Evolutionary conservation across 805 yeast genomes (phyloP).

Genomic region (Metschnikowia continentalis): DNA sequence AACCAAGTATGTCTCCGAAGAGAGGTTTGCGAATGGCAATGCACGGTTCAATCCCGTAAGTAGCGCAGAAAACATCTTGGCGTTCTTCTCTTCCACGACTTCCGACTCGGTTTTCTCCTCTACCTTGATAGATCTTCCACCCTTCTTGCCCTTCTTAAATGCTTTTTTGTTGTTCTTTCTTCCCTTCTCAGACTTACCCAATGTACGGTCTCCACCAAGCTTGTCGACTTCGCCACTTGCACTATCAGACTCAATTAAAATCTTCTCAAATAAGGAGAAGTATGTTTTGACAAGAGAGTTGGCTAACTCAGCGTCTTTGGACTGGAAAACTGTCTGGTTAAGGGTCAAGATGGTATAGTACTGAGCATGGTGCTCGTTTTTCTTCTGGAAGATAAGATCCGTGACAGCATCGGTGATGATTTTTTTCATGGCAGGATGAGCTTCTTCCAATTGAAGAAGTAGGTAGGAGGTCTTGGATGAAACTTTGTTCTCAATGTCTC

Average conservation of each 20-base stretch:
- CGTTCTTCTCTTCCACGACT: constrained; percentile 69
- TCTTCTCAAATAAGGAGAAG: constrained; percentile 79
- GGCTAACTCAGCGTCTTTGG: constrained; percentile 74
- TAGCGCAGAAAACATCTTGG: constrained; percentile 83
- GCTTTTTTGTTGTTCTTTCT: constrained; percentile 59
- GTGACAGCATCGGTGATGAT: constrained; percentile 74
- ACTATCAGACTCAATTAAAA: constrained; percentile 63
- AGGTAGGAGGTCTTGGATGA: constrained; percentile 84
- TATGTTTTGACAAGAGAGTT: constrained; percentile 79
- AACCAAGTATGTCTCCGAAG: constrained; percentile 61
- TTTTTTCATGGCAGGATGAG: constrained; percentile 93
- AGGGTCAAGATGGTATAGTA: constrained; percentile 85
- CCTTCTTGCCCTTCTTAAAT: constrained; percentile 79
- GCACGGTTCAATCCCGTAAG: constrained; percentile 95
- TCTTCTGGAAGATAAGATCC: constrained; percentile 71
- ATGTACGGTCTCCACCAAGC: constrained; percentile 22
- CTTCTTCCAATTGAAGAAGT: constrained; percentile 74
- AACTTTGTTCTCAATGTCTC: constrained; percentile 88
- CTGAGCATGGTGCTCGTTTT: constrained; percentile 79
- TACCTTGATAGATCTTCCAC: constrained; percentile 71
- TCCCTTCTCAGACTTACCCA: constrained; percentile 55
- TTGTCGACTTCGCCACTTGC: constrained; percentile 39
- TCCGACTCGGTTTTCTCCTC: constrained; percentile 61
- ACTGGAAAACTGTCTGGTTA: constrained; percentile 86
- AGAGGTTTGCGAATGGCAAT: constrained; percentile 82